These are phyloP conservation scores for Cunninghamia lanceolata DNA, from an alignment of 75 land plant genomes.

Conservation along the genomic window DNA sequence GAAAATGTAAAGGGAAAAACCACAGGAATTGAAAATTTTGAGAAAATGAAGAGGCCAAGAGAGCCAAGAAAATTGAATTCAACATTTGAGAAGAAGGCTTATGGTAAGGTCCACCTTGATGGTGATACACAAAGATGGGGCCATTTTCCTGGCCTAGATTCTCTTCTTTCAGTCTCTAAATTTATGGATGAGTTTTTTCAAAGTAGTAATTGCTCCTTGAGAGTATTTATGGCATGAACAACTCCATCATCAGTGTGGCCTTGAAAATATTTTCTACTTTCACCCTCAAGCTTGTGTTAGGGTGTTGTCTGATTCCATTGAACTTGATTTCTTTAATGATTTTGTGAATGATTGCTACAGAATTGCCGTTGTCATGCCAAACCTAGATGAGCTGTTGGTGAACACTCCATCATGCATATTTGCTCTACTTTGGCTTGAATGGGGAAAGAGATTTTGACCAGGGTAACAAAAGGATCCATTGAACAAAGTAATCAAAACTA, in stretches of 20 bases:
- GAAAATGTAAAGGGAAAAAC: not conserved
- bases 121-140: constrained; percentile 79
- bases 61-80: not conserved
- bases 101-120: not conserved
- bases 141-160: constrained; percentile 74
- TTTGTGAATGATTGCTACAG: constrained; percentile 90
- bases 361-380: too few species aligned
- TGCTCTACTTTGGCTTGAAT: too few species aligned
- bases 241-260: constrained; percentile 81
- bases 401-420: too few species aligned
- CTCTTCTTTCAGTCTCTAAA: constrained; percentile 54
- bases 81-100: not conserved
- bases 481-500: too few species aligned
- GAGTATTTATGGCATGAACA: constrained; percentile 95
- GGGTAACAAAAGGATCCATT: too few species aligned
- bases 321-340: constrained; percentile 76
- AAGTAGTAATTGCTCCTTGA: constrained; percentile 45
- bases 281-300: constrained; percentile 89
- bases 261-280: constrained; percentile 79
- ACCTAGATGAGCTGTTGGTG: too few species aligned
- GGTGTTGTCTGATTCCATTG: constrained; percentile 89
- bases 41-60: constrained; percentile 1
- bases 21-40: not conserved
- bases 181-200: constrained; percentile 75
- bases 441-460: too few species aligned